Base-by-base conservation (phyloP, 257 asterid species). In the Dorcoceras hygrometricum region DNA sequence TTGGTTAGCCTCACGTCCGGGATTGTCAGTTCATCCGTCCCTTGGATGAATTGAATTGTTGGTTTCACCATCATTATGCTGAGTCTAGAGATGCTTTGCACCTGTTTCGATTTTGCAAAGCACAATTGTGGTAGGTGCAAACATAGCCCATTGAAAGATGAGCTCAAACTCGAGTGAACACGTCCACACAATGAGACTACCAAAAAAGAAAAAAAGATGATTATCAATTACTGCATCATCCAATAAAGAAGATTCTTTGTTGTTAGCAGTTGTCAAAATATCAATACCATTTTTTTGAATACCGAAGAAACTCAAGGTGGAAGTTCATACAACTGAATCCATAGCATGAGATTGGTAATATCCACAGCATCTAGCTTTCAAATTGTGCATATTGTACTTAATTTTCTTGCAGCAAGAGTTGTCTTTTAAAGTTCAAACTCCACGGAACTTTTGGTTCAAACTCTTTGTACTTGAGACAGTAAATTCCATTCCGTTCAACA, bases 1-100 rank as follows among this genome's bases (percentile, higher is more conserved):
- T 90, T 88, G 1, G 99, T 94, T 59, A 94, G 86, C 87, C 69
- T 88, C 80, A 94, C 97, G 50, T 90, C 99, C 2, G 96, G 99
- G 65, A 80, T 66, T 2, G 96, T 94, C 79, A 84, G 92, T 59
- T 94, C 99, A 59, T 90, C 92, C 0, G 84, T 83, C 72, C 99
- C 96, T 66, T 84, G 90, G 64, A 90, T 88, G 92, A 94, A 94
- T 80, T 90, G 97, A 74, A 94, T 94, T 20, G 82, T 66, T 4
- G 99, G 99, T 68, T 81, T 86, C 28, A 83, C 88, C 95, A 85
- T 86, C 92, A 78, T 71, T 32, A 83, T 39, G 6, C 73, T 77
- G 16, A 76, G 78, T 79, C 79, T 68, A 10, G 80, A 61, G 19
- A 24, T 27, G 59, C 26, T 73, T 27, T 58, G 74, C 31, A 22